Evolutionary conservation across 2,329 filamentous ascomycete genomes (phyloP).

Genomic region (Aquanectria penicillioides): DNA sequence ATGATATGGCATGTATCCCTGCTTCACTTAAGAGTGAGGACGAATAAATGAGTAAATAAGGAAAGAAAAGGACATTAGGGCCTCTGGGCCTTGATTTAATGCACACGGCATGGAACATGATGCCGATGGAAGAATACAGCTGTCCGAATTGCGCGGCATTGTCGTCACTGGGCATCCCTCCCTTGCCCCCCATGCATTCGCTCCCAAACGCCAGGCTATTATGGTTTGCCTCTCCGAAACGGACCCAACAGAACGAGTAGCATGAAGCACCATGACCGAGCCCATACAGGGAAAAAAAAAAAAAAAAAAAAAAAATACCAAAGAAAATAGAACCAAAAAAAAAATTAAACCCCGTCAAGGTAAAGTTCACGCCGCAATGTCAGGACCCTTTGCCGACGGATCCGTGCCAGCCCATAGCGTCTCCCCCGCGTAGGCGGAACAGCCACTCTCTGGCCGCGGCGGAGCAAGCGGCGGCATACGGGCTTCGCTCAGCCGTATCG

Average conservation of each 20-base stretch:
- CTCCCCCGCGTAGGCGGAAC: slow-evolving; percentile 9
- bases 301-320: neutral
- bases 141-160: slow-evolving; percentile 5
- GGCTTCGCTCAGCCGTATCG: slow-evolving; percentile 38
- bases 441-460: neutral
- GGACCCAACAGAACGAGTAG: slow-evolving; percentile 9
- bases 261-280: too few species aligned
- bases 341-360: too few species aligned
- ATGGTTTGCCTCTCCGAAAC: slow-evolving; percentile 20
- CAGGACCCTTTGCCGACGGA: neutral
- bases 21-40: too few species aligned
- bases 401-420: neutral
- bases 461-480: neutral
- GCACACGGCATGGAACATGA: neutral
- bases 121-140: neutral
- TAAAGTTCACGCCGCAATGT: too few species aligned
- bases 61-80: neutral
- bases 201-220: slow-evolving; percentile 25
- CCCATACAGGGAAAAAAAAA: too few species aligned
- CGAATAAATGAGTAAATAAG: too few species aligned
- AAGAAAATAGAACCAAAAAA: neutral
- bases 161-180: neutral
- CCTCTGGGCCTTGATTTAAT: slow-evolving; percentile 6
- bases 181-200: slow-evolving; percentile 4
- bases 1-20: neutral